Evolutionary conservation across 495 filamentous ascomycete species (phyloP).

Genomic region (Elasticomyces elasticus): DNA sequence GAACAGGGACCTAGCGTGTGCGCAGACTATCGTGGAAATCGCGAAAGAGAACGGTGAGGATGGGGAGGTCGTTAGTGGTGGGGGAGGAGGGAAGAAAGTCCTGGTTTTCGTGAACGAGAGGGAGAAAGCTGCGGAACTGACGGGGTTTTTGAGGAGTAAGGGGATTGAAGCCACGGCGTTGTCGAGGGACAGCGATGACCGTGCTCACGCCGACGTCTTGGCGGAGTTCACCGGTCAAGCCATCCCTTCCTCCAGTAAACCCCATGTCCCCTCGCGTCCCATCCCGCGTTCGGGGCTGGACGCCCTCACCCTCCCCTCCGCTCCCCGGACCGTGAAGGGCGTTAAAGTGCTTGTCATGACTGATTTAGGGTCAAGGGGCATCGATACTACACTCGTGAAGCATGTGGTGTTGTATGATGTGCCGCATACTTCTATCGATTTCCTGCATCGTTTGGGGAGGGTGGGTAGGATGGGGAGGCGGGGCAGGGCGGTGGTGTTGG

Average conservation of each 20-base stretch:
- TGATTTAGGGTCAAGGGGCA: conserved; percentile 82
- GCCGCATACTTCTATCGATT: conserved; percentile 90
- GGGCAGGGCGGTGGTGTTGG: conserved; percentile 79
- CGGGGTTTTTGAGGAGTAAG: conserved; percentile 68
- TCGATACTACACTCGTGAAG: conserved; percentile 85
- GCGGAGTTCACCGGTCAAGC: conserved; percentile 58
- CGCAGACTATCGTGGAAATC: conserved; percentile 87
- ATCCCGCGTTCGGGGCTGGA: conserved; percentile 3
- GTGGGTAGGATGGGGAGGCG: conserved; percentile 87
- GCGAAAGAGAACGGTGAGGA: conserved; percentile 59
- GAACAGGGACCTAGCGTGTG: conserved; percentile 84
- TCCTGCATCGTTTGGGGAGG: conserved; percentile 87
- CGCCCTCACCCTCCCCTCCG: not conserved
- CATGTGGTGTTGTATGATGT: conserved; percentile 92
- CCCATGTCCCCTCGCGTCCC: conserved; percentile 6
- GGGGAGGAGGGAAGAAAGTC: conserved; percentile 58
- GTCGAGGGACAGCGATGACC: conserved; percentile 66
- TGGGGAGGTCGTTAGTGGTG: conserved; percentile 33
- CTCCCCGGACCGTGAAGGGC: no score
- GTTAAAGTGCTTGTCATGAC: conserved; percentile 89
- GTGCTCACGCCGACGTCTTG: conserved; percentile 62
- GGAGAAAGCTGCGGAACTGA: conserved; percentile 71
- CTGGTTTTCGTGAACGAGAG: conserved; percentile 98
- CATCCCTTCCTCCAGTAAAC: not conserved
- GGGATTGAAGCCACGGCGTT: conserved; percentile 79